Evolutionary conservation across 2,329 filamentous ascomycete genomes (phyloP).

Genomic region (Hymenoscyphus scutula): DNA sequence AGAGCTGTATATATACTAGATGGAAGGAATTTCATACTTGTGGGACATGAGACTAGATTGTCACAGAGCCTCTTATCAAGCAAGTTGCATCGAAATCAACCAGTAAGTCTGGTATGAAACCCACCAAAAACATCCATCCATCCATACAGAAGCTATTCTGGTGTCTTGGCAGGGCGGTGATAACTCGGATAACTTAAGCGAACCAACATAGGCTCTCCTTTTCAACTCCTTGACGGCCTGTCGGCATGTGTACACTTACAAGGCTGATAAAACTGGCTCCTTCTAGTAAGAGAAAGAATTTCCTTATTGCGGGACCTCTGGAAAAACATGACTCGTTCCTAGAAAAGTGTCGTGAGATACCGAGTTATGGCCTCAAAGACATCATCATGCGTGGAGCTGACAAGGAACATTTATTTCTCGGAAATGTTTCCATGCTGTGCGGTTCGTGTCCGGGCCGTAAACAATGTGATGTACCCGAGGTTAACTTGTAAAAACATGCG

Average conservation of each 20-base stretch:
- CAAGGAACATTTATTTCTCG: background rate
- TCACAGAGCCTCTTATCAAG: constrained; percentile 5
- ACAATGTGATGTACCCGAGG: background rate
- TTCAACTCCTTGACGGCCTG: constrained; percentile 9
- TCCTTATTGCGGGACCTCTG: background rate
- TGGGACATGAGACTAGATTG: constrained; percentile 5
- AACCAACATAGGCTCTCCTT: constrained; percentile 8
- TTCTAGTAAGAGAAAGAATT: background rate
- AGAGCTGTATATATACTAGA: background rate
- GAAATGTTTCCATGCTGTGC: background rate
- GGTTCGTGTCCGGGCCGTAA: background rate
- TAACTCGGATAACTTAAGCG: constrained; percentile 21
- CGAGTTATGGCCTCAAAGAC: constrained; percentile 5
- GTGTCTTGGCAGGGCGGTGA: constrained; percentile 26
- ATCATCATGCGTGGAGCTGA: constrained; percentile 6
- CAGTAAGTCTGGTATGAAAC: constrained; percentile 1
- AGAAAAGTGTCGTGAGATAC: background rate
- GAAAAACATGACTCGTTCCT: background rate
- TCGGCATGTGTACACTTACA: constrained; percentile 11
- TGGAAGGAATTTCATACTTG: background rate
- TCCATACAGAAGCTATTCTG: constrained; percentile 20
- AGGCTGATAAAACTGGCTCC: constrained; percentile 1
- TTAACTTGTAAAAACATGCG: background rate
- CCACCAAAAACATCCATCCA: constrained; percentile 11
- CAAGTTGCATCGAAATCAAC: background rate